Evolutionary conservation across 495 filamentous ascomycete genomes (phyloP), one percentile per base, ranked within the genome.

Genomic region (Rhizodiscina lignyota): DNA sequence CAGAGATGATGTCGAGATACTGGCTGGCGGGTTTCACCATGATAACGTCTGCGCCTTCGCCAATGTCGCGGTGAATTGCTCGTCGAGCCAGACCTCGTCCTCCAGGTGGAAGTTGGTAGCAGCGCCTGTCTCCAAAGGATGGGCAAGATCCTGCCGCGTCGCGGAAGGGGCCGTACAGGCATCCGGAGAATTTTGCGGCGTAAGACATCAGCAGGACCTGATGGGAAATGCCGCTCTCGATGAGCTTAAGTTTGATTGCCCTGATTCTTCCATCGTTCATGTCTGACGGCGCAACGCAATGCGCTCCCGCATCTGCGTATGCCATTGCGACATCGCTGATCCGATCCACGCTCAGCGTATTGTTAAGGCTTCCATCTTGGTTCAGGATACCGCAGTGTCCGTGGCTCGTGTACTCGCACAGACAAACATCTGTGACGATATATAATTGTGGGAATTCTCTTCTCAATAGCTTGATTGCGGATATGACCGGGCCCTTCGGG

Each of bases 391-490:
- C 89, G 53, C 89, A 97, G 60, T 97, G 89, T 30, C 89, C 89
- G 51, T 97, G 89, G n/a, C 81, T 87, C 4, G 89, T 96, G 58
- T 97, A 97, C 56, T 97, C 89, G 65, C 89, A 97, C 3, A 97
- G 75, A 53, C 89, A 96, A 32, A 97, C 89, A 57, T 97, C 89
- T 23, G 77, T 70, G 34, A 77, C 73, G 45, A 97, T 77, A 56
- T 89, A 97, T 31, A 97, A 69, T 24, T 78, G 67, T 4, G 91
- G 89, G 55, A 94, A 94, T 16, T 68, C 59, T 37, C 76, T 68
- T 38, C 85, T 77, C 28, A 97, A 61, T 13, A 92, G 68, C 13
- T 73, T 76, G 54, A 96, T 92, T 15, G 70, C 66, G 42, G 73
- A 68, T 35, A 96, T 84, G 34, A 97, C 91, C 19, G 89, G 89